phyloP scores from a whole-genome alignment of 2,329 filamentous ascomycete genomes.

The Pseudogymnoascus sp. region DNA sequence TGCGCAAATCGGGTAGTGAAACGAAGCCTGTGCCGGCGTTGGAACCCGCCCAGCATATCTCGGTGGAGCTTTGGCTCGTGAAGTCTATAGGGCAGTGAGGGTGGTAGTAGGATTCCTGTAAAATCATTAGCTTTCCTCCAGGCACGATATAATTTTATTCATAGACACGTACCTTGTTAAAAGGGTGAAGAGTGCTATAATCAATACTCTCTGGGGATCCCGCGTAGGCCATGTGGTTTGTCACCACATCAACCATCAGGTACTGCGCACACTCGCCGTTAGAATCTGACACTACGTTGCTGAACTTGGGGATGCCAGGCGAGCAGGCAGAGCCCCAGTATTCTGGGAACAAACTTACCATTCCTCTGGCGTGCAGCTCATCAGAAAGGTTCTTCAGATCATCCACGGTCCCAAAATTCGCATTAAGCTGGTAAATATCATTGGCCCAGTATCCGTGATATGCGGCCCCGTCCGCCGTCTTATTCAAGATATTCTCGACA shows the following conservation, averaged over 20 bases:
- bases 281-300: background rate
- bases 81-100: slow-evolving; percentile 52
- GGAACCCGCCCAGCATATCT: slow-evolving; percentile 44
- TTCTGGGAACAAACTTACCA: slow-evolving; percentile 33
- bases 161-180: slow-evolving; percentile 36
- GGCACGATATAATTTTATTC: background rate
- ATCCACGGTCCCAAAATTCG: slow-evolving; percentile 49
- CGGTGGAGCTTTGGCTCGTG: slow-evolving; percentile 37
- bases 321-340: background rate
- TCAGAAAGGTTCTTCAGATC: slow-evolving; percentile 51
- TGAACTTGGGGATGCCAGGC: background rate
- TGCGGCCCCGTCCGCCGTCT: slow-evolving; percentile 31
- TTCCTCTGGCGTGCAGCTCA: slow-evolving; percentile 46
- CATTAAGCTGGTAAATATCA: slow-evolving; percentile 44
- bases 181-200: slow-evolving; percentile 45
- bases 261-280: slow-evolving; percentile 30
- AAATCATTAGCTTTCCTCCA: background rate
- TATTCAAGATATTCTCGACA: slow-evolving; percentile 32
- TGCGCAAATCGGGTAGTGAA: slow-evolving; percentile 39
- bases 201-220: slow-evolving; percentile 42
- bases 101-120: slow-evolving; percentile 49
- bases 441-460: slow-evolving; percentile 41
- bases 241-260: slow-evolving; percentile 54
- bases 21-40: slow-evolving; percentile 27
- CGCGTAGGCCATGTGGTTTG: slow-evolving; percentile 49